Percentiles rank a stretch among this genome's conserved stretches.
Conservation (phyloP, 1,139 yeast species). For the Geotrichum carabidarum region DNA sequence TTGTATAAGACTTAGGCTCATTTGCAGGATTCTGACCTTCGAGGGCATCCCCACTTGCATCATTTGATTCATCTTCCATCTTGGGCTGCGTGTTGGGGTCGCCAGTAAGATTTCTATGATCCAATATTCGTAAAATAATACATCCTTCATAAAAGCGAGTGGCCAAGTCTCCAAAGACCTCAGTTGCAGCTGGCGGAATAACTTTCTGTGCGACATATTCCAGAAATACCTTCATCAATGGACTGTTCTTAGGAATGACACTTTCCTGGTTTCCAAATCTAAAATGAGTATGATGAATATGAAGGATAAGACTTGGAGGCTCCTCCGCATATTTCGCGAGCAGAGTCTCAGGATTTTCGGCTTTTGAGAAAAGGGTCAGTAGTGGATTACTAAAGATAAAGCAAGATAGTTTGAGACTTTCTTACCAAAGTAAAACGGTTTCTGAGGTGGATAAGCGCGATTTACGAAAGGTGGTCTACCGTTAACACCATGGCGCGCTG, state of each 20-base stretch:
- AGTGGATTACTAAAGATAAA: too few relatives aligned
- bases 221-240: slow-evolving; percentile 67
- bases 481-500: too few relatives aligned
- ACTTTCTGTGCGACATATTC: slow-evolving; percentile 73
- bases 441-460: slow-evolving; percentile 15
- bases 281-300: slow-evolving; percentile 84
- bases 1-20: slow-evolving; percentile 66
- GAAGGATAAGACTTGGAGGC: slow-evolving; percentile 81
- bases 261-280: slow-evolving; percentile 75
- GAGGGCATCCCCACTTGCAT: background rate
- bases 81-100: slow-evolving; percentile 3
- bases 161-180: slow-evolving; percentile 80
- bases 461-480: background rate
- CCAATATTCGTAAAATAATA: slow-evolving; percentile 73
- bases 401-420: too few relatives aligned
- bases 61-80: slow-evolving; percentile 5
- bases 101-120: slow-evolving; percentile 48
- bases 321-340: slow-evolving; percentile 69
- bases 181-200: slow-evolving; percentile 86
- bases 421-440: slow-evolving; percentile 15
- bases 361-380: slow-evolving; percentile 30
- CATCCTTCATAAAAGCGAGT: slow-evolving; percentile 85
- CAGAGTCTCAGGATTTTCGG: slow-evolving; percentile 70
- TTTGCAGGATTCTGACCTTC: slow-evolving; percentile 21
- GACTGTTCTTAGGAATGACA: slow-evolving; percentile 72